Percentiles rank a stretch among this genome's conserved stretches.
Conservation (phyloP, 1,139 yeast species). For the Zygoascus meyerae region DNA sequence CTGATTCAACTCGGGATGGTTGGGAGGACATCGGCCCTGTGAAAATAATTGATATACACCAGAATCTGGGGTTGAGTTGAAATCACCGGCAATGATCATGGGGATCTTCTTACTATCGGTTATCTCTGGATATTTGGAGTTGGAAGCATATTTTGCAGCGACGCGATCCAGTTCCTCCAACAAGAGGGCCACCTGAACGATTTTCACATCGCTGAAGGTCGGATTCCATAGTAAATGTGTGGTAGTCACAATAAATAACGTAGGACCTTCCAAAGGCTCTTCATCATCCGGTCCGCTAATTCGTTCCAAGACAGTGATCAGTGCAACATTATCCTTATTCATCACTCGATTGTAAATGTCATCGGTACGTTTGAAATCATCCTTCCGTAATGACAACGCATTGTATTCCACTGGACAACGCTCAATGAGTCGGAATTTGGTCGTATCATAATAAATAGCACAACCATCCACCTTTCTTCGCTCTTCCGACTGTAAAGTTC, state of each 20-base stretch:
- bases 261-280: constrained; percentile 47
- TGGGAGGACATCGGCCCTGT: constrained; percentile 58
- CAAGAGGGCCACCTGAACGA: constrained; percentile 89
- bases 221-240: constrained; percentile 99
- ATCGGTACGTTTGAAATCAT: constrained; percentile 85
- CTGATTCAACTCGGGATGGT: constrained; percentile 76
- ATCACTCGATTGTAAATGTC: constrained; percentile 94
- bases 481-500: constrained; percentile 75
- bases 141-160: constrained; percentile 48
- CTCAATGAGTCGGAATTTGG: constrained; percentile 63
- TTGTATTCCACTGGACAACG: constrained; percentile 80
- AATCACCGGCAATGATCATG: constrained; percentile 87
- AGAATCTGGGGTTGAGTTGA: constrained; percentile 78
- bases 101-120: constrained; percentile 64
- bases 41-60: constrained; percentile 91
- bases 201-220: constrained; percentile 88
- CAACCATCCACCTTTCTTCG: constrained; percentile 95
- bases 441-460: constrained; percentile 75
- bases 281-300: constrained; percentile 22
- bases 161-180: constrained; percentile 77
- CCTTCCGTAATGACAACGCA: constrained; percentile 80
- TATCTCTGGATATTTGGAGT: constrained; percentile 30
- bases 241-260: constrained; percentile 67
- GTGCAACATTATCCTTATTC: constrained; percentile 91
- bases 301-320: constrained; percentile 74